Base-by-base conservation (phyloP, 208 protist genomes). In the Leishmania mexicana region DNA sequence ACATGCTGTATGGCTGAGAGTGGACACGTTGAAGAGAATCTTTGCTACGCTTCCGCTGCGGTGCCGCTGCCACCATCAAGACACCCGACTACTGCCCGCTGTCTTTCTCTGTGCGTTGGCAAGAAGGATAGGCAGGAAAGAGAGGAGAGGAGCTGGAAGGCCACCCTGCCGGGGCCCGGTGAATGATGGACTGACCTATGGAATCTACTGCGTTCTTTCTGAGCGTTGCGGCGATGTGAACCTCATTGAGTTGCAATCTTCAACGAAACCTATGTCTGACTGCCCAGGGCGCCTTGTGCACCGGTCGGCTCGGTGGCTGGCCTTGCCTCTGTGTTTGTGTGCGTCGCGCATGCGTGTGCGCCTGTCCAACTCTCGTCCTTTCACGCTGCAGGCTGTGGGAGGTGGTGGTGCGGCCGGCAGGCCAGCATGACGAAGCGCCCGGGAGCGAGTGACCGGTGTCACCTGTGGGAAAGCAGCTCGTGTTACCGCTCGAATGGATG, bases 401-500 rank as follows among this genome's bases (percentile, higher is more conserved):
- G 72, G 74, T 21, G 51, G 31, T 45, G 74, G 35, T 1, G 74
- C n/a, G 13, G 31, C 8, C 6, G 47, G 49, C 24, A 40, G 19
- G 57, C n/a, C 35, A 64, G 51, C 38, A 8, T 4, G 38, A 28
- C 8, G 28, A 45, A 51, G 57, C 21, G 74, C 49, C n/a, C 42
- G 21, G 19, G 21, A 51, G 68, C 28, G 42, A 47, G 75, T 76
- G 58, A n/a, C 38, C 21, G 40, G 68, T 0, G 21, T 19, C 68
- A 47, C 24, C 31, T 1, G 72, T 54, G 72, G n/a, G 28, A 21
- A 85, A 84, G 90, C 90, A 92, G 83, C 81, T 87, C 92, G 93
- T 96, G 93, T 96, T 96, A 95, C 93, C 91, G 86, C 83, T 88
- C 72, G 74, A 83, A 80, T 77, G 54, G 80, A 75, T 58, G 40